Conservation (phyloP, 1,284 basidiomycete species). For the Cryptococcus sp. region DNA sequence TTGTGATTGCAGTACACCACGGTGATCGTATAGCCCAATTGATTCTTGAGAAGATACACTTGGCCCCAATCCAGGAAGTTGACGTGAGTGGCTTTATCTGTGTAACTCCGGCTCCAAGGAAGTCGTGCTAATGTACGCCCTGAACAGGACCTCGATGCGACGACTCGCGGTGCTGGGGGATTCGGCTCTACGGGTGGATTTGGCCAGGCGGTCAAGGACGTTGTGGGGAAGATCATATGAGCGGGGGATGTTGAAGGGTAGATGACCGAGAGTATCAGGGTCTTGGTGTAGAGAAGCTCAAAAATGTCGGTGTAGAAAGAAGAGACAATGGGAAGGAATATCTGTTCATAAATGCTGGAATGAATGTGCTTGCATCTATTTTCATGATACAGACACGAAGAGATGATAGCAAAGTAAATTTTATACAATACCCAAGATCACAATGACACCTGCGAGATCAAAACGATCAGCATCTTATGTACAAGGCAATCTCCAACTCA, state of each 20-base stretch:
- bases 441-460: not conserved
- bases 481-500: not conserved
- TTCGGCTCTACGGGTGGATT: constrained; percentile 91
- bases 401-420: too few species aligned
- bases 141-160: constrained; percentile 75
- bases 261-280: too few species aligned
- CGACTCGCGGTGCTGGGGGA: constrained; percentile 77
- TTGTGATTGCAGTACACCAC: constrained; percentile 68
- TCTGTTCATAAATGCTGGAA: too few species aligned
- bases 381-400: too few species aligned
- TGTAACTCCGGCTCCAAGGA: not conserved
- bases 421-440: too few species aligned
- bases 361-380: too few species aligned
- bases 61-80: constrained; percentile 83
- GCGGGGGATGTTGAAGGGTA: too few species aligned
- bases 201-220: constrained; percentile 24
- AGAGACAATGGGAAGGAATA: too few species aligned
- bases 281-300: too few species aligned
- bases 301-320: too few species aligned
- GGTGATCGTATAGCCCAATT: constrained; percentile 96
- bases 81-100: constrained; percentile 59
- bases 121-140: constrained; percentile 5
- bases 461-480: not conserved
- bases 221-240: constrained; percentile 19
- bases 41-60: constrained; percentile 87